Evolutionary conservation across 768 basidiomycete genomes (phyloP), one percentile per base, ranked within the genome.

Genomic region (Exsudoporus frostii): DNA sequence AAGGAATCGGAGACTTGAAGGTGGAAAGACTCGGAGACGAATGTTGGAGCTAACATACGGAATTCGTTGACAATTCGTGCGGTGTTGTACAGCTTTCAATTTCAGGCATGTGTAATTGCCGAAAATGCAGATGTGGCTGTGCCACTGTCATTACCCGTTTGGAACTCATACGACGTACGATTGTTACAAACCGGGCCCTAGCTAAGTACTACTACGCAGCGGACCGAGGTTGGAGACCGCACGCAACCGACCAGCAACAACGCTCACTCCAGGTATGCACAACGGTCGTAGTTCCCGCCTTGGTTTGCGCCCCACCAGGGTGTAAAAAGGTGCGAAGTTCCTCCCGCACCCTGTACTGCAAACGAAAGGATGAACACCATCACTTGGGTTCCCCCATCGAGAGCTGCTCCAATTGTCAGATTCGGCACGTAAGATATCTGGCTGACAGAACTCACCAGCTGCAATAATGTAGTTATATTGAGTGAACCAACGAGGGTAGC

Each of bases 401-500:
- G 71, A 25, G 64, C 69, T 62, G 56, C 56, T 32, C 38, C 40
- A 36, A 39, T 20, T 19, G 7, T 54, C 22, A 61, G 43, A 10
- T 43, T 30, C 33, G 20, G 20, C 13, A 39, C 17, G 24, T 11
- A 45, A 10, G 4, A 15, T n/a, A 19, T 37, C 30, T 22, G 15
- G 17, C 27, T 27, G n/a, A n/a, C 1, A 15, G 30, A 38, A 57
- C 67, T 53, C 39, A 69, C 65, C 86, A 38, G 84, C 87, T 27
- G 83, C 83, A 4, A 87, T 67, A 36, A 85, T 79, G 61, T 84
- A 85, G 62, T 86, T 85, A 65, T 84, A 84, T 59, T 74, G 73
- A 61, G 79, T 78, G 68, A 84, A 88, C 85, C 85, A 89, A 14
- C 77, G 76, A 2, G 86, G 82, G 51, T 83, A 72, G 54, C 79